Percentiles rank a stretch among this genome's conserved stretches.
Conservation (phyloP, 164 flowering plant species). For the Kalanchoe fedtschenkoi region DNA sequence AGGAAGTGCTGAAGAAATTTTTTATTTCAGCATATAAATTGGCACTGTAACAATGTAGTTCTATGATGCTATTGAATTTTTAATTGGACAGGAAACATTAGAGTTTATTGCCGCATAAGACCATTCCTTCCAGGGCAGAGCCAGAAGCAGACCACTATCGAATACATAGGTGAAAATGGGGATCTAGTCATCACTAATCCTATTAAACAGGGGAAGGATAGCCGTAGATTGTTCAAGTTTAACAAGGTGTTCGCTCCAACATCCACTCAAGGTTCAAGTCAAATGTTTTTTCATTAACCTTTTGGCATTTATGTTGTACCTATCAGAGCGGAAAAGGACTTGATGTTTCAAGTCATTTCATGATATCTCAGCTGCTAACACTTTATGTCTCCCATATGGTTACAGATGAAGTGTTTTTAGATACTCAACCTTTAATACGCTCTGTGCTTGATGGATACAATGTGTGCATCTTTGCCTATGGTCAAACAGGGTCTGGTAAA, state of each 20-base stretch:
- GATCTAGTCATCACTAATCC: conserved; percentile 76
- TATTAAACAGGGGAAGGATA: conserved; percentile 72
- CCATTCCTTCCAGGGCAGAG: conserved; percentile 83
- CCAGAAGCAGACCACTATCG: conserved; percentile 59
- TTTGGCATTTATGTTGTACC: neutral
- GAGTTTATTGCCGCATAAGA: conserved; percentile 90
- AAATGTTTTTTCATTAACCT: neutral
- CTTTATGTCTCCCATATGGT: conserved; percentile 7
- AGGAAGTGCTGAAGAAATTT: neutral
- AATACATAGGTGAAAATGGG: conserved; percentile 83
- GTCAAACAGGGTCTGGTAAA: conserved; percentile 97
- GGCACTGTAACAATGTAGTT: neutral
- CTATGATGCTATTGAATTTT: conserved; percentile 7
- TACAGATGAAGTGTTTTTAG: conserved; percentile 80
- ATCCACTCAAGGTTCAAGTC: conserved; percentile 65
- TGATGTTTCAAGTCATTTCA: neutral
- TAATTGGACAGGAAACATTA: conserved; percentile 58
- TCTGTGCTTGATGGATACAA: conserved; percentile 93
- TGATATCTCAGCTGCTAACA: neutral
- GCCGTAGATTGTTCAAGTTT: conserved; percentile 64
- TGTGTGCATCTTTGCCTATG: conserved; percentile 96
- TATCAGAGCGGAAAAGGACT: neutral
- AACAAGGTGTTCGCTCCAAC: conserved; percentile 78
- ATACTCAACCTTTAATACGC: conserved; percentile 82
- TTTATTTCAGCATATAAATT: neutral